These are phyloP conservation scores for Santalum album DNA, from an alignment of 164 flowering plant genomes.

Conservation along the genomic window DNA sequence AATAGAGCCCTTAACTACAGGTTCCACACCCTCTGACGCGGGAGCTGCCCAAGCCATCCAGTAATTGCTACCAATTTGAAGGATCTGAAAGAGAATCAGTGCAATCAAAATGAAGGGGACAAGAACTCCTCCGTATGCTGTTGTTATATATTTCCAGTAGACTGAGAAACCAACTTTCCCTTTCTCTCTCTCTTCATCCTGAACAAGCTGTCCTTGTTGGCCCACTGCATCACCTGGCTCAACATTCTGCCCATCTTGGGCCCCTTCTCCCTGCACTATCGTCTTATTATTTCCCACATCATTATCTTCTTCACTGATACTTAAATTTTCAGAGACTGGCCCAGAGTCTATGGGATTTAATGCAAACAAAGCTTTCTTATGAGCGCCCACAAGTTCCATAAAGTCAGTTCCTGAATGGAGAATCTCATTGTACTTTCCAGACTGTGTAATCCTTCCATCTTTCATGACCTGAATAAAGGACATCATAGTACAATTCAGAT, in stretches of 20 bases:
- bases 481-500: neutral
- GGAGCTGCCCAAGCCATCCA: conserved; percentile 99
- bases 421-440: conserved; percentile 7
- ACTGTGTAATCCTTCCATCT: conserved; percentile 6
- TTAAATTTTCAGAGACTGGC: neutral
- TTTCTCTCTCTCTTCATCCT: conserved; percentile 11
- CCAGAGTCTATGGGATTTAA: neutral
- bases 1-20: conserved; percentile 33
- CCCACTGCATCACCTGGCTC: neutral
- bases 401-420: neutral
- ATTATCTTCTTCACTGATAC: neutral
- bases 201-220: neutral
- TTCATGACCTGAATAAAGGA: conserved; percentile 2
- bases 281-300: neutral
- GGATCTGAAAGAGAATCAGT: conserved; percentile 51
- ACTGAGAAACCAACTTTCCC: neutral
- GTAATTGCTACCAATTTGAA: conserved; percentile 87
- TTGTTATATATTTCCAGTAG: conserved; percentile 9
- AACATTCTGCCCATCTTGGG: neutral
- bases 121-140: conserved; percentile 69
- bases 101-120: conserved; percentile 59
- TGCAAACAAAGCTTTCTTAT: neutral
- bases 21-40: conserved; percentile 38
- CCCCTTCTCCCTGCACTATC: neutral
- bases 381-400: conserved; percentile 3